phyloP scores from a whole-genome alignment of 2,329 filamentous ascomycete genomes.

The Tolypocladium amazonense region DNA sequence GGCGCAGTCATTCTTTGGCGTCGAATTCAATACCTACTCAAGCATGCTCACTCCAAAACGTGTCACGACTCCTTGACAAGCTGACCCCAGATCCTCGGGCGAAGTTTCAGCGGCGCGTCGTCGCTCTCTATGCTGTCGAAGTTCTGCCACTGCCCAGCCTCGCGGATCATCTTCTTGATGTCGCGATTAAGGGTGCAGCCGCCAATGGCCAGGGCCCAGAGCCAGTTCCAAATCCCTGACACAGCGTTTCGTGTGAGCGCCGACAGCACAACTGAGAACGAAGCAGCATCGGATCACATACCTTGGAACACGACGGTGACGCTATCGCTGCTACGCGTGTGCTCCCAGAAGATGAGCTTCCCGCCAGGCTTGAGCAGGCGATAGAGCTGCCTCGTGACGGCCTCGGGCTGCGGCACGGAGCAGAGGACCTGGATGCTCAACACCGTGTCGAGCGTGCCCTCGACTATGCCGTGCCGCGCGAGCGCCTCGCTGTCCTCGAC shows the following conservation, averaged over 20 bases:
- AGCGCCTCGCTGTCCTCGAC: conserved; percentile 27
- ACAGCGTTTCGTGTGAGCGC: conserved; percentile 1
- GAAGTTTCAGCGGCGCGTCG: conserved; percentile 13
- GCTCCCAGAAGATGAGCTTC: conserved; percentile 35
- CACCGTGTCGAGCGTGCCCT: conserved; percentile 26
- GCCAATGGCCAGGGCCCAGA: conserved; percentile 19
- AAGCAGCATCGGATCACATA: conserved; percentile 3
- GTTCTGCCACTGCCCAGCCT: conserved; percentile 20
- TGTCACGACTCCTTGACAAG: conserved; percentile 12
- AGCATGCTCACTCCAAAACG: background rate
- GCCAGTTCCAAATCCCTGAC: conserved; percentile 15
- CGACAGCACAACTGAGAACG: background rate
- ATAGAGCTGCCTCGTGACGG: conserved; percentile 21
- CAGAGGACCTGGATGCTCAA: conserved; percentile 33
- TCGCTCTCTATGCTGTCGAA: conserved; percentile 14
- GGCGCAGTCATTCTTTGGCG: conserved; percentile 10
- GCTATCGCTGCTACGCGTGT: conserved; percentile 16
- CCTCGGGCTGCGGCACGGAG: conserved; percentile 19
- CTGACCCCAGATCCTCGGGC: conserved; percentile 20
- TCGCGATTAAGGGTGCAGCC: conserved; percentile 19
- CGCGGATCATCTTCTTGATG: conserved; percentile 14
- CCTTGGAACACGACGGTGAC: conserved; percentile 19
- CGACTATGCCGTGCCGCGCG: conserved; percentile 21
- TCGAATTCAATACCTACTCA: background rate
- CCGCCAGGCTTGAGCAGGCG: conserved; percentile 33